A percentile compares a stretch with the other conserved stretches of the same genome.
These are phyloP conservation scores for Solanum microdontum DNA, from an alignment of 257 asterid species.

Conservation along the genomic window DNA sequence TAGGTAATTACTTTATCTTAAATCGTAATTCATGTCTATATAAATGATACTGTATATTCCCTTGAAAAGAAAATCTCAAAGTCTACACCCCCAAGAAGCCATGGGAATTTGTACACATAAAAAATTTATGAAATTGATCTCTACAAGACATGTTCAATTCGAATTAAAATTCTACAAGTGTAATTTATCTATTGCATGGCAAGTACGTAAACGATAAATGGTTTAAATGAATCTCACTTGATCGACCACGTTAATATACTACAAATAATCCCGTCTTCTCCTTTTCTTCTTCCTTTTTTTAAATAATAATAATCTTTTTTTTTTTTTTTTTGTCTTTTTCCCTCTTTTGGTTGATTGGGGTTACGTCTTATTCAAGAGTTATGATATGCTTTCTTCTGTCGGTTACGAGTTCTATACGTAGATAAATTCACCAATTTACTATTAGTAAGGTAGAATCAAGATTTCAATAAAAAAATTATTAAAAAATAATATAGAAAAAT, in stretches of 20 bases:
- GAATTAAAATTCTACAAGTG: not conserved
- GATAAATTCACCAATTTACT: not conserved
- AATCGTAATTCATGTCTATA: fast-evolving
- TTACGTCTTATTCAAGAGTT: not conserved
- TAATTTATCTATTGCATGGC: not conserved
- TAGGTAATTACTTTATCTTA: too few relatives aligned
- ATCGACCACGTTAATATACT: not conserved
- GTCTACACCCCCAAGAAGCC: not conserved
- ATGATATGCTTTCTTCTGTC: not conserved
- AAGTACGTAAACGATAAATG: not conserved
- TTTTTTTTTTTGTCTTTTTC: not conserved
- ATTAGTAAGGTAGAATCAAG: too few relatives aligned
- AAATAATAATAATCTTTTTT: not conserved
- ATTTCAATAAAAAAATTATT: too few relatives aligned
- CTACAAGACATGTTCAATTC: fast-evolving
- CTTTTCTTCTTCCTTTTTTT: not conserved
- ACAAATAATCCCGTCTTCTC: not conserved
- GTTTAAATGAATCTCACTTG: not conserved
- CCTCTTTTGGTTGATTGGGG: not conserved
- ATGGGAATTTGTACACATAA: not conserved
- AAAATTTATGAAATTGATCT: fast-evolving
- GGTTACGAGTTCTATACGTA: not conserved
- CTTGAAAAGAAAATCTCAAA: too few relatives aligned
- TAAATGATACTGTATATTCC: too few relatives aligned
- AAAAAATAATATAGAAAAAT: too few relatives aligned